Base-by-base conservation (phyloP, 192 early-diverging fungal genomes). In the Coemansia sp. region DNA sequence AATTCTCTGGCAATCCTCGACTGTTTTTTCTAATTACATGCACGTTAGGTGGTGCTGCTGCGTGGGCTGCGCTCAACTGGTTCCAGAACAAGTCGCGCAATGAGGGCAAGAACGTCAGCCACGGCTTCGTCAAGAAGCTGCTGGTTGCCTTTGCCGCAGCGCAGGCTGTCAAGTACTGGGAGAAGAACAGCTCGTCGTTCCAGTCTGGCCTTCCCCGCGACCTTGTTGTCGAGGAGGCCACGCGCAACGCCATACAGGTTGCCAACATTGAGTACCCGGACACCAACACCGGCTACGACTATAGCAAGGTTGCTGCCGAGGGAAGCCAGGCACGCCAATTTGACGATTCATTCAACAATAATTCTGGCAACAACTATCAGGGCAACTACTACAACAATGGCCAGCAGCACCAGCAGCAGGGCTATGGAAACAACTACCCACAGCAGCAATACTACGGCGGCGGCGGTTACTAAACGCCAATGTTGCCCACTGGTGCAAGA, bases 61-160 rank as follows among this genome's bases (percentile, higher is more conserved):
- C 80, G 16, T 82, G 80, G 80, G 69, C 72, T 42, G 80, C 74
- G n/a, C 68, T 77, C 46, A 77, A 73, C 61, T 82, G 80, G 80
- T 82, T 74, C 65, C 71, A 82, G 71, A 74, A 67, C 72, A 73
- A 74, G 71, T 43, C 62, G 40, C 71, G 66, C 58, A 77, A 73
- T 54, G 41, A 73, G 71, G 75, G 75, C 72, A 69, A 82, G 75
- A 73, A 73, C 65, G 71, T 77, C 48, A 77, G 59, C 54, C 80
- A 82, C 69, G 32, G 60, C 54, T 70, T 69, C 37, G 48, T 71
- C 65, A 82, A 82, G 75, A 82, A 82, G 75, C 45, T 77, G 26
- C 63, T 77, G 16, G 72, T 73, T 46, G 80, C 80, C 37, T 70
- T 77, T 65, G 80, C 80, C 36, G 72, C 72, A n/a, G 71, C 80